A percentile compares a stretch with the other conserved stretches of the same genome.
phyloP scores from a whole-genome alignment of 768 basidiomycete genomes.

The Suillus plorans region DNA sequence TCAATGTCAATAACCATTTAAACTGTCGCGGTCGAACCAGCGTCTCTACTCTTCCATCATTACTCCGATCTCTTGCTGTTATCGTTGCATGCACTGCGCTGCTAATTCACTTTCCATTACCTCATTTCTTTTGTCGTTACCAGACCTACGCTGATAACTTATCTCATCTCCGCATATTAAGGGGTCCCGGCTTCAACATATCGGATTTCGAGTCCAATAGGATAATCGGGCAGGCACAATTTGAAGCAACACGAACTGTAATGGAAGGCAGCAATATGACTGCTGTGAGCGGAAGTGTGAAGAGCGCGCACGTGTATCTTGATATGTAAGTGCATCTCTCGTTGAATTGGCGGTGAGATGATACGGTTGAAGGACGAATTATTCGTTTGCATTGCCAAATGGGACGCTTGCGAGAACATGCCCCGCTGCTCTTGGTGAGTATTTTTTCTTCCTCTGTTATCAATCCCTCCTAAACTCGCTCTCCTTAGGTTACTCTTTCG shows the following conservation, averaged over 20 bases:
- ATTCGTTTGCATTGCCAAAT: conserved; percentile 62
- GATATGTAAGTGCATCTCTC: conserved; percentile 52
- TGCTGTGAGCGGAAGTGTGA: conserved; percentile 58
- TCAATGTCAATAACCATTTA: neutral
- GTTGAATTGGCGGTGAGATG: neutral
- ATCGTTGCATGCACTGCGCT: neutral
- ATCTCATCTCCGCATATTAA: conserved; percentile 21
- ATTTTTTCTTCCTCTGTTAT: neutral
- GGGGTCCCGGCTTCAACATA: conserved; percentile 73
- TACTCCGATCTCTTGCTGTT: neutral
- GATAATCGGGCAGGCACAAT: conserved; percentile 71
- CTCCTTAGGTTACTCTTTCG: conserved; percentile 66
- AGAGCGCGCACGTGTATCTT: conserved; percentile 68
- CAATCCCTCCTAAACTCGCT: conserved; percentile 8
- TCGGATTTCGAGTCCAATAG: conserved; percentile 77
- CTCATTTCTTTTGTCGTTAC: neutral
- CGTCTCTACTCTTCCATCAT: neutral
- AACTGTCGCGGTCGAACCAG: neutral
- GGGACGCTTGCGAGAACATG: conserved; percentile 71
- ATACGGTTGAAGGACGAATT: conserved; percentile 48
- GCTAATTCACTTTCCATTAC: neutral
- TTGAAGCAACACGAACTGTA: conserved; percentile 62
- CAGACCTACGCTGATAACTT: neutral
- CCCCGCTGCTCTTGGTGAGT: conserved; percentile 73
- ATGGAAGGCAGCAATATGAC: conserved; percentile 50